phyloP scores from a whole-genome alignment of 2,329 filamentous ascomycete genomes.

The Cladophialophora carrionii region DNA sequence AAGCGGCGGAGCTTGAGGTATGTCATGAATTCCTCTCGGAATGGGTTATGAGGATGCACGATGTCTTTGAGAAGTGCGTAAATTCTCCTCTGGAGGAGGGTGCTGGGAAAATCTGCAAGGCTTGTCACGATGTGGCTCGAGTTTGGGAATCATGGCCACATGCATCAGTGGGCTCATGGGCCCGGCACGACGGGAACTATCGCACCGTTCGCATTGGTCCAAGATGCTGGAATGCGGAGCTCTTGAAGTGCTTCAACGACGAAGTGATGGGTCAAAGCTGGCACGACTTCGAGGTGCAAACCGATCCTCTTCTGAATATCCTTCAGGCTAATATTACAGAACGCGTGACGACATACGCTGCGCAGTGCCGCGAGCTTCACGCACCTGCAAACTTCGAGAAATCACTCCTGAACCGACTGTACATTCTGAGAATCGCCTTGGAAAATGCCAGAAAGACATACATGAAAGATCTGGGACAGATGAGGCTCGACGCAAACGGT shows the following conservation, averaged over 20 bases:
- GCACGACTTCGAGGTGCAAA: not conserved
- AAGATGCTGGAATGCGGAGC: slow-evolving; percentile 17
- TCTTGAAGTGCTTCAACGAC: slow-evolving; percentile 7
- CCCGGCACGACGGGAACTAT: not conserved
- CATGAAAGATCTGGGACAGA: not conserved
- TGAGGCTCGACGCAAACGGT: not conserved
- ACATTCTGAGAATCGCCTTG: not conserved
- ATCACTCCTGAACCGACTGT: not conserved
- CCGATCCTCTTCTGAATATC: not conserved
- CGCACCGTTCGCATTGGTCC: not conserved
- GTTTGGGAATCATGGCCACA: not conserved
- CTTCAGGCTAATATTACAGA: not conserved
- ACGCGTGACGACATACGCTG: not conserved
- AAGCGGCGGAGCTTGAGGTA: not conserved
- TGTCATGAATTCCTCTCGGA: not conserved
- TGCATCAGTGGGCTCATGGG: not conserved
- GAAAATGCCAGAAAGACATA: not conserved
- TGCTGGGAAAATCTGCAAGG: not conserved
- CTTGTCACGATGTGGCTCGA: not conserved
- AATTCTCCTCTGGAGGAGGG: not conserved
- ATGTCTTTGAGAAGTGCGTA: not conserved
- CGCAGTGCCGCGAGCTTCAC: not conserved
- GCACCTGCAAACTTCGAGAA: not conserved
- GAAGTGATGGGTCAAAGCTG: not conserved
- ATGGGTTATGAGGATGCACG: not conserved